These are phyloP conservation scores for Spathaspora arborariae DNA, from an alignment of 805 yeast species.

Conservation along the genomic window DNA sequence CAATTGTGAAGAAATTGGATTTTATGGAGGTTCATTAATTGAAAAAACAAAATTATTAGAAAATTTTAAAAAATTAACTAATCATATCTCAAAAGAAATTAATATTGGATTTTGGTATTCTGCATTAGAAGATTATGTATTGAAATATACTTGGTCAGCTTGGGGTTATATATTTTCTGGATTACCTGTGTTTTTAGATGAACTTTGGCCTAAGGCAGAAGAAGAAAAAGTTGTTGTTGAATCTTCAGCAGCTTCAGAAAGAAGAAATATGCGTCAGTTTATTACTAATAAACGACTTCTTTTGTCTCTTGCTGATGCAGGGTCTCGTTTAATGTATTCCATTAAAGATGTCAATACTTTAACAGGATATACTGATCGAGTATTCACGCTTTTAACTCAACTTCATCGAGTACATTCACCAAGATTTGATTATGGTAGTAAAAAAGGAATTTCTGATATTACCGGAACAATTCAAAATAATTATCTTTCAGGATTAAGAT, in stretches of 20 bases:
- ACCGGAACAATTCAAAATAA: slow-evolving; percentile 78
- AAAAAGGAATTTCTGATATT: slow-evolving; percentile 43
- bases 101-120: slow-evolving; percentile 63
- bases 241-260: slow-evolving; percentile 29
- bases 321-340: slow-evolving; percentile 90
- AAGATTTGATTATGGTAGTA: slow-evolving; percentile 47
- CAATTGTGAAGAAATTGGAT: slow-evolving; percentile 91
- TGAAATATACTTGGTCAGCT: slow-evolving; percentile 93
- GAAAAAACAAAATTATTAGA: slow-evolving; percentile 65
- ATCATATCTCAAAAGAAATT: slow-evolving; percentile 52
- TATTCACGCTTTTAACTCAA: slow-evolving; percentile 69
- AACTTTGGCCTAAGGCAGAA: slow-evolving; percentile 21
- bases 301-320: slow-evolving; percentile 92
- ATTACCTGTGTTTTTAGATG: slow-evolving; percentile 75
- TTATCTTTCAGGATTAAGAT: slow-evolving; percentile 67
- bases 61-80: slow-evolving; percentile 53
- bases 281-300: slow-evolving; percentile 86
- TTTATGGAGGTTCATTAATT: slow-evolving; percentile 81
- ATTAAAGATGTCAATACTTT: slow-evolving; percentile 88
- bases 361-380: slow-evolving; percentile 86
- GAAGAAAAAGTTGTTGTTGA: background rate
- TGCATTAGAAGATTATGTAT: slow-evolving; percentile 76
- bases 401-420: slow-evolving; percentile 79
- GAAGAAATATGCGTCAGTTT: slow-evolving; percentile 77
- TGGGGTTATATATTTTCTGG: slow-evolving; percentile 91